Conservation (phyloP, 129 eudicot genomes). For the Pulicaria dysenterica region DNA sequence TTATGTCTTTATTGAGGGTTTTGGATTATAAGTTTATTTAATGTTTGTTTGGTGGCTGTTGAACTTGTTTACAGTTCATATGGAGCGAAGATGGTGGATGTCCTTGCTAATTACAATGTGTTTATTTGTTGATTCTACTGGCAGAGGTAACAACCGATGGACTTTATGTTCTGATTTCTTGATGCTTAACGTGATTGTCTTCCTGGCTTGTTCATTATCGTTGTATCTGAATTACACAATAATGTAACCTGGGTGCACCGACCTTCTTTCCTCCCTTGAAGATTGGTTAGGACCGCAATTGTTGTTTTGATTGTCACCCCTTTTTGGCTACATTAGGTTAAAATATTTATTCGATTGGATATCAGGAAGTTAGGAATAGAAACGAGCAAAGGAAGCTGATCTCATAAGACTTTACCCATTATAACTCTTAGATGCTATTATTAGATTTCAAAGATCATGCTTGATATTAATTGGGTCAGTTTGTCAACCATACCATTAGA, state of each 20-base stretch:
- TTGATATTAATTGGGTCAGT: slow-evolving; percentile 1
- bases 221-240: background rate
- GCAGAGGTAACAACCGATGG: slow-evolving; percentile 48
- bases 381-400: background rate
- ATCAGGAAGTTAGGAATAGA: background rate
- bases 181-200: slow-evolving; percentile 12
- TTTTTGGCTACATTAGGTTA: background rate
- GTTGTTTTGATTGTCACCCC: background rate
- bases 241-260: background rate
- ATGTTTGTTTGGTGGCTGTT: slow-evolving; percentile 21
- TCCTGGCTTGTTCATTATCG: background rate
- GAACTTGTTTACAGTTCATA: slow-evolving; percentile 28
- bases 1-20: slow-evolving; percentile 10
- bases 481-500: background rate
- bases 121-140: slow-evolving; percentile 46
- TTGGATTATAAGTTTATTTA: slow-evolving; percentile 22
- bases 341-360: background rate
- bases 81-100: slow-evolving; percentile 57
- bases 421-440: background rate
- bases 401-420: background rate
- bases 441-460: background rate
- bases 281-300: no score
- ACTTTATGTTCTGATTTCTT: background rate
- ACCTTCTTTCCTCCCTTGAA: background rate
- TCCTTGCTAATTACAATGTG: slow-evolving; percentile 37